Evolutionary conservation across 2,329 filamentous ascomycete genomes (phyloP).

Genomic region (Botrytis byssoidea): DNA sequence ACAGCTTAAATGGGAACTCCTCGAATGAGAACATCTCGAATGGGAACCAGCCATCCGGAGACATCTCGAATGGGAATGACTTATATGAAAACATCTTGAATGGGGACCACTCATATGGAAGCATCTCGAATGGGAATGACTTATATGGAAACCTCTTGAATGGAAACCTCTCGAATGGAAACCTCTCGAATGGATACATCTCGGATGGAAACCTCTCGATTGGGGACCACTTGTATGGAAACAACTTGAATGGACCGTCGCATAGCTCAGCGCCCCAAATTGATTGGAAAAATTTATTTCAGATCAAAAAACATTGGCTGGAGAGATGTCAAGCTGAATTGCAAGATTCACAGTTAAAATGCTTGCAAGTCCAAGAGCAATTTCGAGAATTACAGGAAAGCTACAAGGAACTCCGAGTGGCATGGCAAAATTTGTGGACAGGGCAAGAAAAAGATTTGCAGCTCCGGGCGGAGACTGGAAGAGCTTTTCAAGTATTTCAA

Average conservation of each 20-base stretch:
- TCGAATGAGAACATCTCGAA: too few species aligned
- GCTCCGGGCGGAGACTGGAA: background rate
- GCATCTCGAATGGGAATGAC: accelerated
- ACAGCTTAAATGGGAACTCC: too few species aligned
- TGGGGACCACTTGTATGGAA: accelerated
- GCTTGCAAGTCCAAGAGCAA: background rate
- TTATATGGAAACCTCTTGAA: background rate
- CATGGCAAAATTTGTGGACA: background rate
- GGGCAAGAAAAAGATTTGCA: background rate
- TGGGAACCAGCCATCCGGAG: accelerated
- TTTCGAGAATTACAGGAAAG: background rate
- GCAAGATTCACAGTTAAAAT: background rate
- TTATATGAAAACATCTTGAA: background rate
- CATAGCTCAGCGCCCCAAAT: background rate
- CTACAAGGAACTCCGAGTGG: background rate
- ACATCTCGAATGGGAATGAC: background rate
- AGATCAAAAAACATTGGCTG: background rate
- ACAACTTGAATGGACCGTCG: background rate
- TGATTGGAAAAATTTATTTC: background rate
- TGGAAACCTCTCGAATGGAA: background rate
- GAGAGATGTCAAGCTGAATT: background rate
- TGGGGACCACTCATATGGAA: background rate
- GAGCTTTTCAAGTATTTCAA: background rate
- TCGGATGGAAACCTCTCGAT: too few species aligned
- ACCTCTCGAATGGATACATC: background rate